These are phyloP conservation scores for Ganoderma lucidum DNA, from an alignment of 1,284 basidiomycete species.

Conservation along the genomic window DNA sequence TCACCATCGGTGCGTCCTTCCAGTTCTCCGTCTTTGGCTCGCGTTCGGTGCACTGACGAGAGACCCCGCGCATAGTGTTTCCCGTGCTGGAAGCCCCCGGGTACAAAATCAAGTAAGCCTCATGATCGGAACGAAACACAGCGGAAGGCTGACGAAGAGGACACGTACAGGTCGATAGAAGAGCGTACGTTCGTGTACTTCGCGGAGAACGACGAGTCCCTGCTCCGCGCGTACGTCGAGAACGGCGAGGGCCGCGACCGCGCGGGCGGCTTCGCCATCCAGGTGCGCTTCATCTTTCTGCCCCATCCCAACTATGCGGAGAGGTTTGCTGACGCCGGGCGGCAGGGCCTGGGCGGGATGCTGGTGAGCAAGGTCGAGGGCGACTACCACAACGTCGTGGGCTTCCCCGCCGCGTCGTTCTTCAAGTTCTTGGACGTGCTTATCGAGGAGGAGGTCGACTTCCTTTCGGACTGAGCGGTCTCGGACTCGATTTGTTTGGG, in stretches of 20 bases:
- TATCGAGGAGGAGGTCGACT: slow-evolving; percentile 78
- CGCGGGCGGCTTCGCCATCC: slow-evolving; percentile 95
- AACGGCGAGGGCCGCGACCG: slow-evolving; percentile 90
- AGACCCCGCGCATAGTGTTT: slow-evolving; percentile 61
- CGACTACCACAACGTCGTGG: slow-evolving; percentile 93
- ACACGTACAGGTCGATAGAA: slow-evolving; percentile 76
- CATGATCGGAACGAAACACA: not conserved
- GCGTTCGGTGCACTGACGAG: not conserved
- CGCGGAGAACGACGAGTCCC: slow-evolving; percentile 68
- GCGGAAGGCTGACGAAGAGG: no score
- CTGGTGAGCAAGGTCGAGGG: slow-evolving; percentile 89
- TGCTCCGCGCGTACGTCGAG: slow-evolving; percentile 88
- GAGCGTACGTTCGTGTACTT: slow-evolving; percentile 86
- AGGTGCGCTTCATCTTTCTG: slow-evolving; percentile 56
- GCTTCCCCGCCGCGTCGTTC: slow-evolving; percentile 86
- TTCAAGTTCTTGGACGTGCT: slow-evolving; percentile 73
- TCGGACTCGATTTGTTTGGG: not conserved
- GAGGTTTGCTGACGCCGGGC: not conserved
- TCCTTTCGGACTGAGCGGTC: slow-evolving; percentile 53
- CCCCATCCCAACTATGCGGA: not conserved
- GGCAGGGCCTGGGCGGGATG: slow-evolving; percentile 81
- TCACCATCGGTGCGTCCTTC: slow-evolving; percentile 71
- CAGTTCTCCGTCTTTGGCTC: not conserved
- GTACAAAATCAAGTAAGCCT: slow-evolving; percentile 78
- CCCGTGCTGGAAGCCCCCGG: slow-evolving; percentile 88